These are phyloP conservation scores for Discostella stelligera DNA, from an alignment of 352 stramenopile genomes.

Conservation along the genomic window DNA sequence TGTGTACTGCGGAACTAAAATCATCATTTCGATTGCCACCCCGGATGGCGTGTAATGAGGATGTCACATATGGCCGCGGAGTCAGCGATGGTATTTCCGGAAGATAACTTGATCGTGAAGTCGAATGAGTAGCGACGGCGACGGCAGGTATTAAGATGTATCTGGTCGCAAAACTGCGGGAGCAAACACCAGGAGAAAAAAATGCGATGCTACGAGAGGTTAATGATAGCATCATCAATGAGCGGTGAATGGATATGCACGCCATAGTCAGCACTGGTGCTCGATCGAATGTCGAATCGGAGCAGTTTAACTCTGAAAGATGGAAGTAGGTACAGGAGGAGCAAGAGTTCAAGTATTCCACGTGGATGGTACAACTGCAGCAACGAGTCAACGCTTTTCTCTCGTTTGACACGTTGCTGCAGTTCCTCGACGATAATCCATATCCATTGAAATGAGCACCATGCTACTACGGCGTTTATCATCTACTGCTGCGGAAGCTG, in stretches of 20 bases:
- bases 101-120: not conserved
- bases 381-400: too few species aligned
- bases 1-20: not conserved
- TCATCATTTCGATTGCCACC: not conserved
- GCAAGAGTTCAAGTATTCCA: too few species aligned
- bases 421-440: too few species aligned
- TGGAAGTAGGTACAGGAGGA: too few species aligned
- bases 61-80: not conserved
- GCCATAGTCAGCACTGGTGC: not conserved
- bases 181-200: not conserved
- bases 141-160: not conserved
- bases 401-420: too few species aligned
- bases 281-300: too few species aligned
- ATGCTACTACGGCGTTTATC: too few species aligned
- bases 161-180: not conserved
- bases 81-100: not conserved
- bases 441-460: too few species aligned
- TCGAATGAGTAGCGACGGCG: not conserved
- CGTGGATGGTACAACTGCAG: too few species aligned
- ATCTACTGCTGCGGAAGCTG: too few species aligned
- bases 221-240: conserved; percentile 7
- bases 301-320: too few species aligned
- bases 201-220: conserved; percentile 3
- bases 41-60: not conserved
- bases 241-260: not conserved